These are phyloP conservation scores for Piedraia hortae DNA, from an alignment of 2,329 filamentous ascomycete genomes.

Conservation along the genomic window DNA sequence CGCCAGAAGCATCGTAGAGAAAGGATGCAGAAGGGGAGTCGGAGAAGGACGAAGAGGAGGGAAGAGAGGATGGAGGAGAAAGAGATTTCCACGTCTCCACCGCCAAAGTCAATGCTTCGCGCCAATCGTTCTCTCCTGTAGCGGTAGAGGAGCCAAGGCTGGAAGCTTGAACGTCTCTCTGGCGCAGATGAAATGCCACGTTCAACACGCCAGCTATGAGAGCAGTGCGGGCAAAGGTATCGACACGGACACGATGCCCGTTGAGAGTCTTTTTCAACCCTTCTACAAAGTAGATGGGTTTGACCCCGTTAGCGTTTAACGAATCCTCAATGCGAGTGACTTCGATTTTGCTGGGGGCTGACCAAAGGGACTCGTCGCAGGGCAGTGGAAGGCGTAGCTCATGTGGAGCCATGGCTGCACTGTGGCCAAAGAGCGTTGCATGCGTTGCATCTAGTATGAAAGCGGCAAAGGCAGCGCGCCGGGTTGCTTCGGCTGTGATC, in stretches of 20 bases:
- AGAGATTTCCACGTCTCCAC: constrained; percentile 87
- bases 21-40: constrained; percentile 34
- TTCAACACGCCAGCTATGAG: constrained; percentile 84
- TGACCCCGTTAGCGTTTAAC: constrained; percentile 53
- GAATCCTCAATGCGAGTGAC: constrained; percentile 62
- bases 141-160: constrained; percentile 57
- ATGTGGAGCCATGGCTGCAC: constrained; percentile 86
- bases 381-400: constrained; percentile 79
- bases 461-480: constrained; percentile 71
- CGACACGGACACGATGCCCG: constrained; percentile 62
- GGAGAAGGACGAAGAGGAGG: constrained; percentile 45
- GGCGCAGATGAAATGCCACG: constrained; percentile 93
- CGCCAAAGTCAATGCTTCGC: constrained; percentile 53
- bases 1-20: constrained; percentile 7
- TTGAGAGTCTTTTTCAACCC: constrained; percentile 73
- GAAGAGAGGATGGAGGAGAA: constrained; percentile 58
- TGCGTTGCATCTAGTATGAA: constrained; percentile 92
- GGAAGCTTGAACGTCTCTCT: constrained; percentile 75
- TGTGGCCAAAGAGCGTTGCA: constrained; percentile 93
- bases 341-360: constrained; percentile 63
- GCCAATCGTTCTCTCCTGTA: constrained; percentile 72
- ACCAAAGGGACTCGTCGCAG: constrained; percentile 82
- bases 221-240: constrained; percentile 76
- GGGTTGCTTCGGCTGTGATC: constrained; percentile 81
- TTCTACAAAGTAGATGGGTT: constrained; percentile 67